Evolutionary conservation across 1,284 basidiomycete genomes (phyloP).

Genomic region (Moesziomyces globuligerus): DNA sequence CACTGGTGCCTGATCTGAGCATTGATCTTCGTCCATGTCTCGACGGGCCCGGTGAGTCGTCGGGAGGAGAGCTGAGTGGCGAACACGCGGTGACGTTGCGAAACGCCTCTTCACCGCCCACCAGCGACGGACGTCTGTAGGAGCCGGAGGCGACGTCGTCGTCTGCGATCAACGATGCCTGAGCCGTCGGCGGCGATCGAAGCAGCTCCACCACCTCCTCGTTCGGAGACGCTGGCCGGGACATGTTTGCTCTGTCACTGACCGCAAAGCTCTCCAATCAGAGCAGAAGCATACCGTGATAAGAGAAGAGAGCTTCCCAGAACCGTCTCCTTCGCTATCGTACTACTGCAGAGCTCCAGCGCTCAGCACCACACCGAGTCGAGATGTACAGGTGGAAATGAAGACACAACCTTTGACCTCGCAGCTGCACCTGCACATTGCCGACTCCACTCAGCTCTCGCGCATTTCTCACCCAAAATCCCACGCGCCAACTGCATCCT

Average conservation of each 20-base stretch:
- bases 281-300: background rate
- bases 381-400: too few relatives aligned
- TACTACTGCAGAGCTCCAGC: too few relatives aligned
- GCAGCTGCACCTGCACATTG: too few relatives aligned
- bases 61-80: slow-evolving; percentile 28
- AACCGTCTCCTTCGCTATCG: too few relatives aligned
- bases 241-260: background rate
- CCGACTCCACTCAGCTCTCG: too few relatives aligned
- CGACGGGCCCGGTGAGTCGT: slow-evolving; percentile 1
- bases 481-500: too few relatives aligned
- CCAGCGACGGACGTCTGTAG: slow-evolving; percentile 23
- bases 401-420: too few relatives aligned
- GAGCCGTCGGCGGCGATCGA: slow-evolving; percentile 2
- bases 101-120: slow-evolving; percentile 11
- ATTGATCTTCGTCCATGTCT: slow-evolving; percentile 26
- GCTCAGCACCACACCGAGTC: too few relatives aligned
- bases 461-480: too few relatives aligned
- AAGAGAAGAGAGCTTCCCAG: too few relatives aligned
- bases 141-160: slow-evolving; percentile 20
- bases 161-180: slow-evolving; percentile 19
- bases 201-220: slow-evolving; percentile 23
- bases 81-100: slow-evolving; percentile 29
- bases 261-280: background rate
- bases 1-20: slow-evolving; percentile 37
- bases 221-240: background rate